These are phyloP conservation scores for Populus simonii DNA, from an alignment of 345 rosid genomes.

Conservation along the genomic window DNA sequence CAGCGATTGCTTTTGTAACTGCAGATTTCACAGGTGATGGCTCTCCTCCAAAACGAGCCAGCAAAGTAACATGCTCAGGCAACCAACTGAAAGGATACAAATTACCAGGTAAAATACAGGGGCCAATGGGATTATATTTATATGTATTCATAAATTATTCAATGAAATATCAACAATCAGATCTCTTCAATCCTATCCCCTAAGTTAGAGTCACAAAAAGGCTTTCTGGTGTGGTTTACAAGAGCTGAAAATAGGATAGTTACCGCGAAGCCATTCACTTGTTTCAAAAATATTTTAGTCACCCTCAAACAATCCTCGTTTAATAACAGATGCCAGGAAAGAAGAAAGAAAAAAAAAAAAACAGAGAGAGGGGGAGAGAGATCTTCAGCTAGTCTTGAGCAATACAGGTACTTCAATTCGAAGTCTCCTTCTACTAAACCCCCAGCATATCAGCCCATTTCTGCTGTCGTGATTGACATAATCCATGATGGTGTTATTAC, in stretches of 20 bases:
- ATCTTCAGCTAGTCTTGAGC: background rate
- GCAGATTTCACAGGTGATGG: constrained; percentile 87
- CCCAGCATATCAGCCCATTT: background rate
- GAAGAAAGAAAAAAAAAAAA: too few species aligned
- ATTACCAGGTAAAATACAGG: background rate
- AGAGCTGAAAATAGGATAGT: too few species aligned
- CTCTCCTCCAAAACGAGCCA: constrained; percentile 81
- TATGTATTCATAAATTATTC: background rate
- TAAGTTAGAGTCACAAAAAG: background rate
- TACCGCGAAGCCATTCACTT: background rate
- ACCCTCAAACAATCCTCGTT: background rate
- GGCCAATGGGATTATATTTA: background rate
- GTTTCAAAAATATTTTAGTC: background rate
- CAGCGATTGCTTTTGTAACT: constrained; percentile 96
- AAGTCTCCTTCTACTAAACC: background rate
- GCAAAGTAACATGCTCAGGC: constrained; percentile 82
- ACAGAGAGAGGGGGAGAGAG: background rate
- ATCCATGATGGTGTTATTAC: background rate
- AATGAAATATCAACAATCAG: background rate
- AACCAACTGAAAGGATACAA: constrained; percentile 59
- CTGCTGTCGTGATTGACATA: background rate
- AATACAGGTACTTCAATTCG: background rate
- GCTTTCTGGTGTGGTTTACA: background rate
- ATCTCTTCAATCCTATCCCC: background rate
- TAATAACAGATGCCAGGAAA: background rate